Base-by-base conservation (phyloP, 352 stramenopile genomes). In the Globisporangium rhizosaccharum region DNA sequence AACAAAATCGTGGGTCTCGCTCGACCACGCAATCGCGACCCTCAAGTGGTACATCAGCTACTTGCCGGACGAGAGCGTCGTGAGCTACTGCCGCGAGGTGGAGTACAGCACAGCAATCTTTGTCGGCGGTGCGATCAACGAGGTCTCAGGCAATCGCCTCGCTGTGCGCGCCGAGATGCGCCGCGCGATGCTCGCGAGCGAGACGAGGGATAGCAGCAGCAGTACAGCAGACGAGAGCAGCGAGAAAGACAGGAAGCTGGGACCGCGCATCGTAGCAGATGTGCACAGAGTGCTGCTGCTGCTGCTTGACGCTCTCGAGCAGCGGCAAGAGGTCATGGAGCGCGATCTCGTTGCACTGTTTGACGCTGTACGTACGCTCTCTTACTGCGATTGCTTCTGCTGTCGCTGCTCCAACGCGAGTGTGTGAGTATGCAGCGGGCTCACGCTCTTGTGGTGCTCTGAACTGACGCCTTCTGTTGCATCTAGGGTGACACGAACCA, bases 131-230 rank as follows among this genome's bases (percentile, higher is more conserved):
- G 71, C 67, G 0, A 58, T 92, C 15, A 73, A 67, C 0, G 82
- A 89, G 49, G 72, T 85, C 18, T 64, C 69, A 17, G 82, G 79
- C 36, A 89, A 90, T 54, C 71, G 79, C 17, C 59, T 92, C 18
- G 79, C 79, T 11, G 79, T 92, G 39, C 74, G 82, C 12, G 79
- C 79, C 0, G 76, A 88, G 56, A 92, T 92, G 82, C 74, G 82
- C 6, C 71, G 79, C 14, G 67, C 72, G 15, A 92, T 92, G 82
- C 57, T 92, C 10, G 12, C 25, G 3, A 68, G 61, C 23, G 50
- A 14, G 2, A 57, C 18, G 15, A 51, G 36, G 9, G 26, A 46
- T 15, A 49, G 36, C 14, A 30, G 11, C 4, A 50, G 26, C 17
- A 37, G 39, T 20, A n/a, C 20, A 12, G 6, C 23, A 23, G 25